These are phyloP conservation scores for Melocanna baccifera DNA, from an alignment of 176 grass and related monocot genomes.

Conservation along the genomic window DNA sequence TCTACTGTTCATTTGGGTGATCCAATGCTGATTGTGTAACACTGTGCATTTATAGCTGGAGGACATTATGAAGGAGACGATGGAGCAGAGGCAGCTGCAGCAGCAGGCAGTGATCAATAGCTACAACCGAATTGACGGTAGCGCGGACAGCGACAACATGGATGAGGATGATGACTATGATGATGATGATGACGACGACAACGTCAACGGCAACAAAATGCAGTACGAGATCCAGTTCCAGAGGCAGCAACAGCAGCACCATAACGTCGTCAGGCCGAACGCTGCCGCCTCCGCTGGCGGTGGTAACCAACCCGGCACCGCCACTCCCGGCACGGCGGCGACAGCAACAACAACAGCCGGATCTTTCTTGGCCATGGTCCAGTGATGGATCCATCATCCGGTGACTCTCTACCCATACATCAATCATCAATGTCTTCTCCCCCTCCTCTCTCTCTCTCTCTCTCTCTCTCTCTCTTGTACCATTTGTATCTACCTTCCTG, in stretches of 20 bases:
- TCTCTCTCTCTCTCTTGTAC: slow-evolving; percentile 19
- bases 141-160: slow-evolving; percentile 61
- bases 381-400: slow-evolving; percentile 42
- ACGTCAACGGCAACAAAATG: slow-evolving; percentile 64
- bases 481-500: slow-evolving; percentile 68
- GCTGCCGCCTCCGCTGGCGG: slow-evolving; percentile 8
- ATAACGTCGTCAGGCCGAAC: slow-evolving; percentile 44
- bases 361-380: slow-evolving; percentile 96
- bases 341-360: slow-evolving; percentile 57
- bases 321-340: slow-evolving; percentile 42
- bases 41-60: slow-evolving; percentile 85
- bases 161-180: slow-evolving; percentile 60
- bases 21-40: slow-evolving; percentile 61
- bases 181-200: slow-evolving; percentile 55
- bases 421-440: slow-evolving; percentile 28
- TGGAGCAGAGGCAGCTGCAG: slow-evolving; percentile 50
- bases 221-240: slow-evolving; percentile 96
- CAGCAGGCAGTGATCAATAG: slow-evolving; percentile 41
- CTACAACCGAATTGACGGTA: slow-evolving; percentile 62
- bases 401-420: slow-evolving; percentile 33
- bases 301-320: slow-evolving; percentile 33
- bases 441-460: not conserved
- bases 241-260: slow-evolving; percentile 43
- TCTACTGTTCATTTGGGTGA: slow-evolving; percentile 45
- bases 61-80: slow-evolving; percentile 84